phyloP scores from a whole-genome alignment of 1,139 yeast genomes.

The Zygosaccharomyces sapae region DNA sequence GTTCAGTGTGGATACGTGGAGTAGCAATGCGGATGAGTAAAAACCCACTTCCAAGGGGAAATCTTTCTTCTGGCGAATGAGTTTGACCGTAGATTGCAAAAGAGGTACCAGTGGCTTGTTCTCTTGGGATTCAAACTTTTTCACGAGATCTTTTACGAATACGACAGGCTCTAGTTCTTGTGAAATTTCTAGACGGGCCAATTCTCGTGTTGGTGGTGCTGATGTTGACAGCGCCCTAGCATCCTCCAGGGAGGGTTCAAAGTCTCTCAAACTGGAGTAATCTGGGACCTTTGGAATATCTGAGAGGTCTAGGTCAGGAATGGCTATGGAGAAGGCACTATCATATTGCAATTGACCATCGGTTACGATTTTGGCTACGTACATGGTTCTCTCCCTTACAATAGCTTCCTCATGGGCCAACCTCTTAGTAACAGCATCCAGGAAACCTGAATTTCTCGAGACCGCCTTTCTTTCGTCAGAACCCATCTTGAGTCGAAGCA shows the following conservation, averaged over 20 bases:
- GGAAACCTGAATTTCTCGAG: conserved; percentile 28
- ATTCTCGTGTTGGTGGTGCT: conserved; percentile 11
- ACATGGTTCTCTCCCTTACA: conserved; percentile 39
- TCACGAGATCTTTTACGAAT: conserved; percentile 38
- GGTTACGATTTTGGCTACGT: conserved; percentile 37
- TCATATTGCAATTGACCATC: conserved; percentile 34
- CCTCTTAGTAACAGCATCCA: conserved; percentile 37
- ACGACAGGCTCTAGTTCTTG: conserved; percentile 32
- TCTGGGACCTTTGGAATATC: conserved; percentile 1
- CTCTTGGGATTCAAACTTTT: conserved; percentile 23
- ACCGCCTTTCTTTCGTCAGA: conserved; percentile 17
- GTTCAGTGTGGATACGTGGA: conserved; percentile 43
- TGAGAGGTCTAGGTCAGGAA: conserved; percentile 19
- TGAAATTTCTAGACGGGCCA: conserved; percentile 23
- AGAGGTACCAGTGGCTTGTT: conserved; percentile 20
- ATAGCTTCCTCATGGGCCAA: conserved; percentile 28
- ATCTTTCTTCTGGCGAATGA: conserved; percentile 37
- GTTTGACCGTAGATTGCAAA: conserved; percentile 32
- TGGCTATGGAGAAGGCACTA: conserved; percentile 28
- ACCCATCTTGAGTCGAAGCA: conserved; percentile 19
- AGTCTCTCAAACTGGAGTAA: conserved; percentile 10
- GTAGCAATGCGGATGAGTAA: conserved; percentile 46
- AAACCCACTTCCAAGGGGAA: conserved; percentile 39
- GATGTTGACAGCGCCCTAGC: neutral
- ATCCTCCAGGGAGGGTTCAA: conserved; percentile 13